Conservation (phyloP, 768 basidiomycete genomes). For the Pleurotus platypus region DNA sequence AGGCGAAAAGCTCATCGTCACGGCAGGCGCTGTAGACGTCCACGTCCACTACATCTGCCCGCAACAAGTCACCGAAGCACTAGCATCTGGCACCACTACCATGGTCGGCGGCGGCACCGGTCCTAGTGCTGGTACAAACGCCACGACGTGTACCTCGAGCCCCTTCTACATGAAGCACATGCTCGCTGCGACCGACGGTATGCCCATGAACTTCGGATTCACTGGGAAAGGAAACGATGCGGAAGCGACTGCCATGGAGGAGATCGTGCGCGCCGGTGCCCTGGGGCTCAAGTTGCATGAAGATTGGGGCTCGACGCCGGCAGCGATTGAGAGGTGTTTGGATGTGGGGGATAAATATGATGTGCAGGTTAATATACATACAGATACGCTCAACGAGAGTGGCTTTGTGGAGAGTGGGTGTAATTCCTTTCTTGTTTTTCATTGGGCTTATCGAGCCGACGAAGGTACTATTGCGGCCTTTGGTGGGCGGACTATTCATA, state of each 20-base stretch:
- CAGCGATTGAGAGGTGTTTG: slow-evolving; percentile 71
- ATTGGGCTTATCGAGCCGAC: background rate
- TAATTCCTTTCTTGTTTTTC: slow-evolving; percentile 3
- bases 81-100: slow-evolving; percentile 83
- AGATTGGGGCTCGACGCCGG: slow-evolving; percentile 94
- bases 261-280: slow-evolving; percentile 81
- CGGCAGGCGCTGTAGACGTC: slow-evolving; percentile 88
- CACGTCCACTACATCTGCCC: slow-evolving; percentile 97
- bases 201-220: slow-evolving; percentile 91
- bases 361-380: slow-evolving; percentile 96
- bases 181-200: slow-evolving; percentile 86
- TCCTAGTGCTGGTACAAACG: slow-evolving; percentile 83
- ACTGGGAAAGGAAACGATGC: slow-evolving; percentile 98
- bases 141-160: slow-evolving; percentile 93
- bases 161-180: slow-evolving; percentile 88
- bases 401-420: slow-evolving; percentile 92
- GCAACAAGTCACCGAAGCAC: slow-evolving; percentile 84
- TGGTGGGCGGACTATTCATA: slow-evolving; percentile 88
- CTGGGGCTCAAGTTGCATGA: slow-evolving; percentile 94
- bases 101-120: slow-evolving; percentile 97
- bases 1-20: slow-evolving; percentile 91
- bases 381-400: slow-evolving; percentile 95
- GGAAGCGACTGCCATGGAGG: slow-evolving; percentile 67
- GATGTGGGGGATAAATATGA: slow-evolving; percentile 88
- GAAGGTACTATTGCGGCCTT: slow-evolving; percentile 87